Evolutionary conservation across 169 alveolate species (phyloP), one percentile per base, ranked within the genome.

Genomic region (Plasmodium cynomolgi): DNA sequence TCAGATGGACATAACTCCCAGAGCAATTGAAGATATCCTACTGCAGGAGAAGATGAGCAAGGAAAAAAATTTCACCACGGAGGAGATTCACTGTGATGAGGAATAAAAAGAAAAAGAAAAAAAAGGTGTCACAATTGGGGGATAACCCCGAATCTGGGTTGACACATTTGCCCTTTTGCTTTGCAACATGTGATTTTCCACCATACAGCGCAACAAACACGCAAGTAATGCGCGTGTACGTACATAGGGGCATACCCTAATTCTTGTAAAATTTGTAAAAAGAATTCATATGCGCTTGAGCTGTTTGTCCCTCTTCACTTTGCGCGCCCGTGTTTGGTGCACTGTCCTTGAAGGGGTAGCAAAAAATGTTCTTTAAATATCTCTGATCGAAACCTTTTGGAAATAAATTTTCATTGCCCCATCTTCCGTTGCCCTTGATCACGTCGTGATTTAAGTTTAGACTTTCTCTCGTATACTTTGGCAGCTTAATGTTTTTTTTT

Each of bases 321-420:
- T 33, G 68, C 20, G 31, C 88, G 26, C 68, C 56, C 31, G 50
- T 81, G 73, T 72, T 91, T 91, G 62, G 81, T 50, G 75, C 73
- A 31, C 93, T 86, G 74, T 96, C 90, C 39, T 86, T 75, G 33
- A 97, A 95, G 6, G 98, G 98, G 83, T 81, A 83, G 17, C 95
- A 84, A 85, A 97, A 97, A 23, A 97, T 95, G 83, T 97, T 96
- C 84, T 96, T 96, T 54, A 97, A 97, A 71, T 97, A 95, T 47
- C 93, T 96, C 71, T 97, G 98, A 79, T 97, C 98, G 95, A 97
- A 97, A n/a, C 98, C 98, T 81, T 96, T 97, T 13, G 98, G 98
- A 83, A 96, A 97, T 50, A 97, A 96, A 13, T 95, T 74, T 83
- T 97, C 98, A 58, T 96, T 96, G 34, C 98, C 98, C 98, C 98